phyloP scores from a whole-genome alignment of 2,329 filamentous ascomycete species.

The Trichoderma koningii region DNA sequence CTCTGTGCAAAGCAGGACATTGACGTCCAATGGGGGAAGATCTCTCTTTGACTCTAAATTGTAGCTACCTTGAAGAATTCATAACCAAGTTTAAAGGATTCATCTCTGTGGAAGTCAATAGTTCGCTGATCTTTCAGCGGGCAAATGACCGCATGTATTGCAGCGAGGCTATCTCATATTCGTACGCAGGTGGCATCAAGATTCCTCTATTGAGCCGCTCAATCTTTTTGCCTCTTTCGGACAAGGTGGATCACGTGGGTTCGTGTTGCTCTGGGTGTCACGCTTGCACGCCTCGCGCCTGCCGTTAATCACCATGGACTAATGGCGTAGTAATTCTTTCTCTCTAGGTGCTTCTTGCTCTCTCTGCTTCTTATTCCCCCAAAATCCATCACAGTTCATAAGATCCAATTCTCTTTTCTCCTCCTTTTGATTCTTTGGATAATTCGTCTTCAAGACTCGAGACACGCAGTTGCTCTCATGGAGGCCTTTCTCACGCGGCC shows the following conservation, averaged over 20 bases:
- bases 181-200: no score
- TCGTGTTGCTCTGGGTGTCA: conserved; percentile 33
- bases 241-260: conserved; percentile 34
- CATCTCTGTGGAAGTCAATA: no score
- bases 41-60: not conserved
- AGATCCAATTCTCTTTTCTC: not conserved
- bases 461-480: conserved; percentile 44
- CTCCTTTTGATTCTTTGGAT: not conserved
- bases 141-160: no score
- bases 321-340: not conserved
- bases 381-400: not conserved
- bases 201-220: conserved; percentile 28
- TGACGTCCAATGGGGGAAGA: no score
- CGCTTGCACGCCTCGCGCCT: conserved; percentile 30
- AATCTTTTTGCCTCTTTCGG: conserved; percentile 15
- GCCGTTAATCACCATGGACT: conserved; percentile 2
- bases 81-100: no score
- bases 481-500: conserved; percentile 58
- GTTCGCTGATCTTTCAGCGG: no score
- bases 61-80: no score
- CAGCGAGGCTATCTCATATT: no score
- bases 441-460: not conserved
- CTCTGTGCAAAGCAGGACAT: no score
- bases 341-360: not conserved
- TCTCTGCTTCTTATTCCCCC: not conserved